Base-by-base conservation (phyloP, 73 alveolate genomes). In the Blepharisma stoltei region DNA sequence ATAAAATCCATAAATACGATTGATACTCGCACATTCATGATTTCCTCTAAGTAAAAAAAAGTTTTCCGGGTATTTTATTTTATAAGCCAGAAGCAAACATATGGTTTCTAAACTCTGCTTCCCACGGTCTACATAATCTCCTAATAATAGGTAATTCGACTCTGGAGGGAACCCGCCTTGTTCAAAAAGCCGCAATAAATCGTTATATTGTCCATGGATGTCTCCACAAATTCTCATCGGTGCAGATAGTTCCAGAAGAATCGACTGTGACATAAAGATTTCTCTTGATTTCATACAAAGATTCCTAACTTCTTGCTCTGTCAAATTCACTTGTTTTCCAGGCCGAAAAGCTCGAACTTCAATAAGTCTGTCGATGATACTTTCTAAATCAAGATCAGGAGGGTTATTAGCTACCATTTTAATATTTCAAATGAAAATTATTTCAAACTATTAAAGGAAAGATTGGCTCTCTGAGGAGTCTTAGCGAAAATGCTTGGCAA, bases 41-140 rank as follows among this genome's bases (percentile, higher is more conserved):
- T 92, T 92, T 70, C 95, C 80, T 87, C 89, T 84, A 54, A 94
- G 85, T 76, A 90, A 55, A 78, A 90, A 90, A 81, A 90, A 90
- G 79, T 90, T 90, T 81, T 90, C 97, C 0, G 97, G 97, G 84
- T 81, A 91, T 75, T 2, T 6, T 67, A 93, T 94, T 83, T 94
- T 94, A 50, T 90, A 78, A 48, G 99, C 97, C 49, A 92, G 81
- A n/a, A 94, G 91, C 18, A 94, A 79, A 21, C 89, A 90, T 76
- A 94, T 88, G 27, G 97, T 89, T 80, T 94, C 99, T 54, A 94
- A 94, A 4, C 95, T 83, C 78, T 94, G 89, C 75, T 86, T 88
- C 38, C 99, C 99, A 70, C 99, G 67, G 78, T 94, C 97, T 0
- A 94, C 99, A 86, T 86, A 94, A 67, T 94, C 99, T 6, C 99